phyloP scores from a whole-genome alignment of 1,284 basidiomycete species.

The Kalmanozyma brasiliensis region DNA sequence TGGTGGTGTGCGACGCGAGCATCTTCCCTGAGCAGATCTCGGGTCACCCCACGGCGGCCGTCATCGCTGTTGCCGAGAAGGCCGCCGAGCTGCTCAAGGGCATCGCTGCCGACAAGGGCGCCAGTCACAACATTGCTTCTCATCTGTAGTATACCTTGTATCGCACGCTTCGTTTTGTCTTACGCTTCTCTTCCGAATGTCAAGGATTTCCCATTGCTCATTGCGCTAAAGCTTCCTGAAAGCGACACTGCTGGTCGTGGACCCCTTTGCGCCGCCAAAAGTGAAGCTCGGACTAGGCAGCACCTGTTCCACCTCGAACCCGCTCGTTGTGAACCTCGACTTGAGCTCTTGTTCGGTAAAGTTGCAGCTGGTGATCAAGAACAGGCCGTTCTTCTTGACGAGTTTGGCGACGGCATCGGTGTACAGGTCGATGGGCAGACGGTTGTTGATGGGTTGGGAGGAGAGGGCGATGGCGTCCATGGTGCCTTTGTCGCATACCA shows the following conservation, averaged over 20 bases:
- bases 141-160: too few species aligned
- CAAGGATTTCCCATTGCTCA: too few species aligned
- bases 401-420: constrained; percentile 74
- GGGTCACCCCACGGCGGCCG: constrained; percentile 51
- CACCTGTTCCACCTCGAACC: constrained; percentile 54
- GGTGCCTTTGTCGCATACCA: constrained; percentile 68
- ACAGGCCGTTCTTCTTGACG: constrained; percentile 74
- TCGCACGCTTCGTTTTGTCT: too few species aligned
- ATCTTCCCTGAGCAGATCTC: constrained; percentile 59
- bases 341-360: constrained; percentile 85
- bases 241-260: constrained; percentile 54
- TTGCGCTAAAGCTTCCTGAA: constrained; percentile 24
- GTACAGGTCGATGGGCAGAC: constrained; percentile 75
- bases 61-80: constrained; percentile 54
- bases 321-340: constrained; percentile 71
- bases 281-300: constrained; percentile 59
- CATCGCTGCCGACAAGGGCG: constrained; percentile 3
- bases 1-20: constrained; percentile 56
- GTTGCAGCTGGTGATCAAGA: constrained; percentile 86
- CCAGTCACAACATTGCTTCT: too few species aligned
- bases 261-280: constrained; percentile 58
- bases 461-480: constrained; percentile 87
- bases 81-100: constrained; percentile 39
- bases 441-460: constrained; percentile 74
- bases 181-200: too few species aligned